Conservation (phyloP, 176 grass and related monocot genomes). For the Eremochloa ophiuroides region DNA sequence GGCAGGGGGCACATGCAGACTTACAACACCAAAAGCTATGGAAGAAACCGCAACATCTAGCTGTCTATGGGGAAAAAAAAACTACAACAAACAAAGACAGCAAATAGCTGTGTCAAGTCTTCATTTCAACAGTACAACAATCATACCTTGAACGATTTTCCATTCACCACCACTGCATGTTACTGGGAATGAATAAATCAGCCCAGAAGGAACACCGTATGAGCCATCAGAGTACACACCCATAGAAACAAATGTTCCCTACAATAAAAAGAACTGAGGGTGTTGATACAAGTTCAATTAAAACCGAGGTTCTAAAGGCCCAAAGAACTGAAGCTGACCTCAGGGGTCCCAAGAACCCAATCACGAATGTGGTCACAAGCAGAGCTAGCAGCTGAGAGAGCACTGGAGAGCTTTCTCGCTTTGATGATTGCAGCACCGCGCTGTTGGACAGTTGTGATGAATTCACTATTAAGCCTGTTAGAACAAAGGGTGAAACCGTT, state of each 20-base stretch:
- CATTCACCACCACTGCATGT: constrained; percentile 75
- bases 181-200: constrained; percentile 98
- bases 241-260: constrained; percentile 98
- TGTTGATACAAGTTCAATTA: not conserved
- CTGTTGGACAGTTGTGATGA: constrained; percentile 85
- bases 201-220: constrained; percentile 82
- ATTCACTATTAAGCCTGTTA: constrained; percentile 68
- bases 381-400: constrained; percentile 92
- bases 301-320: not conserved
- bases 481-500: not conserved
- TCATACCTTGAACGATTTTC: constrained; percentile 83
- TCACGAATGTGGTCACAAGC: constrained; percentile 96
- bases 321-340: constrained; percentile 42
- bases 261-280: not conserved
- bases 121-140: not conserved
- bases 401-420: constrained; percentile 93
- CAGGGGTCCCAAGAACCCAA: constrained; percentile 91
- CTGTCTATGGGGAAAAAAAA: not conserved
- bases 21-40: not conserved
- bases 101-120: not conserved
- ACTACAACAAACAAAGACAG: not conserved
- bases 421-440: constrained; percentile 97
- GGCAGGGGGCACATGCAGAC: too few species aligned
- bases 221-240: constrained; percentile 96
- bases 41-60: not conserved